Conservation (phyloP, 2,329 filamentous ascomycete species). For the Sporothrix variecibatus region DNA sequence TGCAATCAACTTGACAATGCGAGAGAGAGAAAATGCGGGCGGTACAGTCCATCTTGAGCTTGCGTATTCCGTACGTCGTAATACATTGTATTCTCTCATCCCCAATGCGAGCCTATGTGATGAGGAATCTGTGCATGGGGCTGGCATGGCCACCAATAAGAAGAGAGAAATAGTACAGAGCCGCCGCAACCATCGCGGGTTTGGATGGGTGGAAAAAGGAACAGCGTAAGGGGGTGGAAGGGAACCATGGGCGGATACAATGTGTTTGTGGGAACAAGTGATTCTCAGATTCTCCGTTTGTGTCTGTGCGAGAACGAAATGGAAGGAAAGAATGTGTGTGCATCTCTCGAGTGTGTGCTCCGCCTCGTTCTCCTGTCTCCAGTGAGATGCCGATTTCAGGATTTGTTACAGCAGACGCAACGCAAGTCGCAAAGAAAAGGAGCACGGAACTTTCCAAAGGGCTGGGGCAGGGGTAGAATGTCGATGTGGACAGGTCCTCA, state of each 20-base stretch:
- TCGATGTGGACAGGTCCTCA: not conserved
- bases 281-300: slow-evolving; percentile 3
- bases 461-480: not conserved
- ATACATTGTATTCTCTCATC: not conserved
- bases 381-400: slow-evolving; percentile 10
- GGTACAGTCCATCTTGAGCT: not conserved
- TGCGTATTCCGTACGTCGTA: no score
- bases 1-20: slow-evolving; percentile 15
- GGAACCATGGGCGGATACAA: not conserved
- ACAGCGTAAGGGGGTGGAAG: not conserved
- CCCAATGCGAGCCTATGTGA: slow-evolving; percentile 4
- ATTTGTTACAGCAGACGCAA: slow-evolving; percentile 11
- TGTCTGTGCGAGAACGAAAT: not conserved
- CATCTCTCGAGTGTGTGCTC: not conserved
- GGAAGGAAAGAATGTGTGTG: not conserved
- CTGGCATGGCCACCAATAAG: not conserved
- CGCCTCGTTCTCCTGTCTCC: slow-evolving; percentile 10
- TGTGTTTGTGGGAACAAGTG: not conserved
- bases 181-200: not conserved
- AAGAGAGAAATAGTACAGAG: not conserved
- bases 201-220: not conserved
- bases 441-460: slow-evolving; percentile 6
- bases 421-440: not conserved
- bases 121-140: slow-evolving; percentile 11
- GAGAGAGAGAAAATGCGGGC: not conserved